Evolutionary conservation across 1,284 basidiomycete genomes (phyloP), one percentile per base, ranked within the genome.

Genomic region (Apiotrichum sp.): DNA sequence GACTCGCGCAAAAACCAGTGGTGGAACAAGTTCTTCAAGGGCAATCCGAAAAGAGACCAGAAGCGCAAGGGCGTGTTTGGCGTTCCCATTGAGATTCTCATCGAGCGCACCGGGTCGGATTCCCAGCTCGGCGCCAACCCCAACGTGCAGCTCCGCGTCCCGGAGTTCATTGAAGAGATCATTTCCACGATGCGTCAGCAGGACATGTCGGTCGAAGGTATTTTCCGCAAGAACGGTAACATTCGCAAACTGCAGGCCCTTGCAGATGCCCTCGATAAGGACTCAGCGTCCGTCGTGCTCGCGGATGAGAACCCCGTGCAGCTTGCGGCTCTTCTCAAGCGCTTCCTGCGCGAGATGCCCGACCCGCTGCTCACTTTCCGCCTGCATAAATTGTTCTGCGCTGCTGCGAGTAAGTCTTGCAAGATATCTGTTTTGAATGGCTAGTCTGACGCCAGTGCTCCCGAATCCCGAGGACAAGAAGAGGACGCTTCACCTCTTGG

Each of bases 121-220:
- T 97, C 93, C 29, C 57, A 64, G 29, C 78, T 90, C 62, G 83
- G 92, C 53, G 93, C 93, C 33, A 89, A 90, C 32, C 88, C 90
- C n/a, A 83, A 88, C 22, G 85, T 84, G 41, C 84, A 89, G 22
- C 73, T 98, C 61, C 82, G 91, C 63, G 87, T 99, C 33, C 95
- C 95, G 6, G 96, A 90, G 73, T 97, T 98, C 72, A 89, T 99
- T 59, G 96, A 98, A 72, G 96, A 98, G 69, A 88, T 97, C 53
- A 85, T 98, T 42, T 95, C 91, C 53, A 93, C 96, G 3, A 98
- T 99, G 95, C 83, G 89, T 71, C 93, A 98, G 76, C 98, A 98
- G 95, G 92, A 98, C 77, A 91, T 99, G 87, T 97, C 95, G 4
- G 83, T 99, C 40, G 96, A 98, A 76, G 95, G 95, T 58, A 96